phyloP scores from a whole-genome alignment of 495 filamentous ascomycete species.

The Aspergillus cavernicola region DNA sequence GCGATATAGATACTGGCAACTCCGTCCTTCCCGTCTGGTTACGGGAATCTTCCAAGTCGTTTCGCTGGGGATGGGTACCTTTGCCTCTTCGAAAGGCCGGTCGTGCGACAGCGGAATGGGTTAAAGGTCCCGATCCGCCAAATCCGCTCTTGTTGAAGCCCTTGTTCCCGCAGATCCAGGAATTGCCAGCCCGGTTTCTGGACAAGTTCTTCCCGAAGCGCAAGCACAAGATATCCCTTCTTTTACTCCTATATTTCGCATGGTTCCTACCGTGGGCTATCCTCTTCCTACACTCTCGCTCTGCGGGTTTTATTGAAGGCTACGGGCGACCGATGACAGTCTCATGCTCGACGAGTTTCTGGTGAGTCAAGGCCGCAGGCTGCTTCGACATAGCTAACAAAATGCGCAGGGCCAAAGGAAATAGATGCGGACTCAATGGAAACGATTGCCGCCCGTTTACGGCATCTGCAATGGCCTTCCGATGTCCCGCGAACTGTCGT shows the following conservation, averaged over 20 bases:
- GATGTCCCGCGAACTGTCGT: slow-evolving; percentile 74
- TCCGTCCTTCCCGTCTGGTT: slow-evolving; percentile 47
- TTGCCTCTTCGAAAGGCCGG: slow-evolving; percentile 46
- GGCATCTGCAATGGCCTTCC: slow-evolving; percentile 64
- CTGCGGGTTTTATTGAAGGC: slow-evolving; percentile 61
- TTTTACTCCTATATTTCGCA: slow-evolving; percentile 58
- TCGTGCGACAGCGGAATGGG: slow-evolving; percentile 55
- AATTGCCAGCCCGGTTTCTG: slow-evolving; percentile 61
- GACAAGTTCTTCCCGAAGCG: slow-evolving; percentile 60
- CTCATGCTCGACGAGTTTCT: slow-evolving; percentile 60
- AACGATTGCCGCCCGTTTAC: slow-evolving; percentile 78
- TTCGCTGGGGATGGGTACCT: slow-evolving; percentile 52
- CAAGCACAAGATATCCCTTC: slow-evolving; percentile 53
- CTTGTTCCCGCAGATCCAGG: slow-evolving; percentile 64
- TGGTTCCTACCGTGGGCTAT: slow-evolving; percentile 73
- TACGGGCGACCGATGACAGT: slow-evolving; percentile 64
- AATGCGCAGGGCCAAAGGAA: slow-evolving; percentile 57
- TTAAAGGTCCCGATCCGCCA: slow-evolving; percentile 66
- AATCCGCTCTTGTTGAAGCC: slow-evolving; percentile 63
- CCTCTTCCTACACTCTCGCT: slow-evolving; percentile 60
- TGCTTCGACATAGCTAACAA: slow-evolving; percentile 1
- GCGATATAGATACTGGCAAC: slow-evolving; percentile 36
- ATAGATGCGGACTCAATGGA: slow-evolving; percentile 75
- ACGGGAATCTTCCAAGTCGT: slow-evolving; percentile 51
- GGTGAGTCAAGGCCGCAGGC: slow-evolving; percentile 35